These are phyloP conservation scores for Plasmodium reichenowi DNA, from an alignment of 169 alveolate species.

Conservation along the genomic window DNA sequence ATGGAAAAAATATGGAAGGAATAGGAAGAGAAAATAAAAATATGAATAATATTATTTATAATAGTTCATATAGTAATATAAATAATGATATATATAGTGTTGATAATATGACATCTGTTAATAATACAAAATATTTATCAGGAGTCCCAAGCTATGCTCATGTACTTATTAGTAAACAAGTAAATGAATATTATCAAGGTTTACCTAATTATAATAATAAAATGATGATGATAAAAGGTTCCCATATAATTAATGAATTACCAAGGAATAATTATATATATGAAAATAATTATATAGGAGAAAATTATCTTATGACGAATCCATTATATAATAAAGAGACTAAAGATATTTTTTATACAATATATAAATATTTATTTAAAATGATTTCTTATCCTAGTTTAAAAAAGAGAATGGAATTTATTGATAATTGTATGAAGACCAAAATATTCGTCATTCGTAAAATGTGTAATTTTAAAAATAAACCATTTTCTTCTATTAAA, in stretches of 20 bases:
- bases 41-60: neutral
- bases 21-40: neutral
- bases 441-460: slow-evolving; percentile 40
- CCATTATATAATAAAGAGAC: slow-evolving; percentile 68
- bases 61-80: neutral
- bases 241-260: slow-evolving; percentile 13
- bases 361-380: slow-evolving; percentile 31
- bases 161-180: neutral
- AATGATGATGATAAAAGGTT: too few species aligned
- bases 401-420: slow-evolving; percentile 52
- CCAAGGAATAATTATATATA: slow-evolving; percentile 36
- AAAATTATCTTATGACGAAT: slow-evolving; percentile 26
- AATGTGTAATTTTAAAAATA: slow-evolving; percentile 28
- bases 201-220: neutral
- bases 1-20: neutral
- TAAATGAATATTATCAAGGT: neutral
- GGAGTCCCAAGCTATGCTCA: too few species aligned
- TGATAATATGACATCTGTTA: too few species aligned
- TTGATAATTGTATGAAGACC: slow-evolving; percentile 45
- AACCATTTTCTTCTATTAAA: neutral
- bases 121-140: too few species aligned
- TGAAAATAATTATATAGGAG: slow-evolving; percentile 32
- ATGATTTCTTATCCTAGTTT: slow-evolving; percentile 40
- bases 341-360: slow-evolving; percentile 47
- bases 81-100: neutral